These are phyloP conservation scores for Lactarius hengduanensis DNA, from an alignment of 768 basidiomycete species.

Conservation along the genomic window DNA sequence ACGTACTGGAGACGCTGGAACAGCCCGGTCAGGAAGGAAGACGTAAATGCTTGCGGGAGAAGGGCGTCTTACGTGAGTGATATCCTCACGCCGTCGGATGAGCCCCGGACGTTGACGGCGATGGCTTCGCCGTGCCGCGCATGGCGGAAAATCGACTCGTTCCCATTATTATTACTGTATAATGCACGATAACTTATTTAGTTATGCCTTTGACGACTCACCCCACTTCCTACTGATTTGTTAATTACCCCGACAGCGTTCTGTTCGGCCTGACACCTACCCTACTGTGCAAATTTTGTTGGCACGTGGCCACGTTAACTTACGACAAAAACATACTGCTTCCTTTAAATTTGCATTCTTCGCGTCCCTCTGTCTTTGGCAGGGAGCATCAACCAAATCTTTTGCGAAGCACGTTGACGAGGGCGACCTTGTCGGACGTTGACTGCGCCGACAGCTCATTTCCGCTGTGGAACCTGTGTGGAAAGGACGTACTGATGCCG, in stretches of 20 bases:
- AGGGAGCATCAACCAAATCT: conserved; percentile 4
- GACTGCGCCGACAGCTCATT: conserved; percentile 17
- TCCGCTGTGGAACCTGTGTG: conserved; percentile 11
- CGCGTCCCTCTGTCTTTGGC: conserved; percentile 3
- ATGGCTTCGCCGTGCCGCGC: conserved; percentile 24
- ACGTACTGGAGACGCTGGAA: conserved; percentile 26
- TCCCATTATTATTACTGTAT: conserved; percentile 16
- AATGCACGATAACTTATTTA: conserved; percentile 26
- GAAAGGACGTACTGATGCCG: not conserved
- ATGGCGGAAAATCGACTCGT: conserved; percentile 28
- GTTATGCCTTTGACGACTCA: conserved; percentile 16
- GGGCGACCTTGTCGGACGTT: conserved; percentile 5
- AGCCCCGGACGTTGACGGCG: conserved; percentile 17
- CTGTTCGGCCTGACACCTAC: not conserved
- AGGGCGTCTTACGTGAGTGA: conserved; percentile 27
- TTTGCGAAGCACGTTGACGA: conserved; percentile 1
- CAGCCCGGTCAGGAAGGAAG: conserved; percentile 24
- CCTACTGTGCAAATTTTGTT: conserved; percentile 9
- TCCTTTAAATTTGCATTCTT: conserved; percentile 5
- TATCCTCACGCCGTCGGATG: conserved; percentile 19
- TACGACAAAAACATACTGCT: conserved; percentile 7
- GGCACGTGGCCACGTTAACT: conserved; percentile 10
- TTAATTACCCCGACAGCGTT: conserved; percentile 5
- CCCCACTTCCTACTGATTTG: conserved; percentile 7
- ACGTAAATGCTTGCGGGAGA: conserved; percentile 27